phyloP scores from a whole-genome alignment of 768 basidiomycete genomes.

The Tricholoma saponaceum region DNA sequence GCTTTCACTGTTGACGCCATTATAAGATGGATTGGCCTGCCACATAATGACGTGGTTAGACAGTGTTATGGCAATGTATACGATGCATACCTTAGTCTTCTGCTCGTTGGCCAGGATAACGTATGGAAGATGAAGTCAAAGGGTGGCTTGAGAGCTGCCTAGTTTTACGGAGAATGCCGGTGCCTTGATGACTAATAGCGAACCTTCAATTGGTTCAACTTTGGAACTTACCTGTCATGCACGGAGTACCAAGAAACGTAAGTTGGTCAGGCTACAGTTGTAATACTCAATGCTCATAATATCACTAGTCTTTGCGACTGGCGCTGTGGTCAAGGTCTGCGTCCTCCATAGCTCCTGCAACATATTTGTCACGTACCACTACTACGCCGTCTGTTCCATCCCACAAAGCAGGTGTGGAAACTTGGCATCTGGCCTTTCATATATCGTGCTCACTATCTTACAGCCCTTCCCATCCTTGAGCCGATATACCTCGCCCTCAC shows the following conservation, averaged over 20 bases:
- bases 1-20: conserved; percentile 80
- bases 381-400: background rate
- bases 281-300: background rate
- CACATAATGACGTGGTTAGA: conserved; percentile 16
- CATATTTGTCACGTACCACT: background rate
- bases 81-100: conserved; percentile 35
- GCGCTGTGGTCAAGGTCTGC: background rate
- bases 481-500: conserved; percentile 65
- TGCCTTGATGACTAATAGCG: conserved; percentile 30
- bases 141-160: conserved; percentile 40
- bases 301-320: background rate
- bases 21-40: conserved; percentile 32
- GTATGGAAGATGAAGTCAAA: conserved; percentile 25
- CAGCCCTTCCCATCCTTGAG: conserved; percentile 34
- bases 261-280: background rate
- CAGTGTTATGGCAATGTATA: background rate
- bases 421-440: background rate
- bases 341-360: background rate
- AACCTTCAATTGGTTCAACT: conserved; percentile 1
- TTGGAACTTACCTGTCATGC: background rate
- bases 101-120: conserved; percentile 39
- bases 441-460: conserved; percentile 1
- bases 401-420: conserved; percentile 7
- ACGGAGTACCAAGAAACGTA: background rate
- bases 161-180: conserved; percentile 34